Base-by-base conservation (phyloP, 768 basidiomycete genomes). In the Tylopilus plumbeoviolaceoides region DNA sequence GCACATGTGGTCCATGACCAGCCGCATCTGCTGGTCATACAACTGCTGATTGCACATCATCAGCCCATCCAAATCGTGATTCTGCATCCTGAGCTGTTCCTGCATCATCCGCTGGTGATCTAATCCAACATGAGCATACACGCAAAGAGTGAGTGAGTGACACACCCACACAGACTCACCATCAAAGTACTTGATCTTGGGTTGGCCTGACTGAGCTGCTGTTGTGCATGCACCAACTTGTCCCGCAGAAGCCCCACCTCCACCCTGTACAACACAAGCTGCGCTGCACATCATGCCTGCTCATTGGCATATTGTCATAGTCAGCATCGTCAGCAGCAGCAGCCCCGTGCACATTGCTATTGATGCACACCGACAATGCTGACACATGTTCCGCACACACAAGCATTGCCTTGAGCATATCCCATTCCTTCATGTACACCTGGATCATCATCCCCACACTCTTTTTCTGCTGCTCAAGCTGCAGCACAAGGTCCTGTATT, bases 341-440 rank as follows among this genome's bases (percentile, higher is more conserved):
- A 43, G 58, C 39, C n/a, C 66, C 67, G 21, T 67, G 70, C 45
- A 72, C 54, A 20, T 69, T 66, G 6, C 72, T 73, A 48, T 74
- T 72, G 39, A 67, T 35, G 5, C 61, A n/a, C n/a, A n/a, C n/a
- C n/a, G n/a, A n/a, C 44, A 7, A 41, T 50, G 48, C 48, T 28
- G 46, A 56, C 48, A 38, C 45, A 39, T 59, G 64, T 60, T 80
- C 75, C 12, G 77, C 74, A 47, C 89, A 72, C 14, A 76, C 75
- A 15, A 94, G 75, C 78, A 97, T 81, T 36, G 79, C 78, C 61
- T 83, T 86, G 58, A 95, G 78, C 43, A 90, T 81, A 59, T 97
- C 97, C 6, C 91, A 74, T 70, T 98, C 95, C 69, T 89, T 89
- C 70, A 87, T 79, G 52, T 88, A 89, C 10, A 87, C 84, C 61